Base-by-base conservation (phyloP, 2,329 filamentous ascomycete genomes). In the Endoconidiophora polonica region DNA sequence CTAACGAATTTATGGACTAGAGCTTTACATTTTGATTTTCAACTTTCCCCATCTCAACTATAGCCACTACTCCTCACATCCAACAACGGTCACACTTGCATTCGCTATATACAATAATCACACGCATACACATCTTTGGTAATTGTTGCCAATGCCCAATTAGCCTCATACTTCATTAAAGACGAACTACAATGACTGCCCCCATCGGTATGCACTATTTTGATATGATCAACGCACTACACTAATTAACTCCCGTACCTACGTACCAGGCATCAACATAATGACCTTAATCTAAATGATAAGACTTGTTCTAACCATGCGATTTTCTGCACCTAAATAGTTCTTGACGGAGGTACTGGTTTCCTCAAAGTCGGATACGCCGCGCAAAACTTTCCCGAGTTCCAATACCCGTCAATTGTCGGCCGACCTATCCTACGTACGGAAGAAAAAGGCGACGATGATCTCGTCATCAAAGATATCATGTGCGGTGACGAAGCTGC, bases 321-420 rank as follows among this genome's bases (percentile, higher is more conserved):
- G 29, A 33, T 52, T 50, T 52, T 51, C 36, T 18, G 16, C 16
- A 22, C 33, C 39, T 50, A 48, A 52, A 33, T 57, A 96, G 91
- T 98, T 65, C 90, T 98, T 76, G 91, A 98, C 75, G 91, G 91
- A 76, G 91, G 91, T 69, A 98, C 91, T 65, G 91, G 91, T 69
- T 98, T 98, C 76, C 83, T 98, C 68, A 98, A 98, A 72, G 91
- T 94, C 70, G 91, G 91, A 67, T 98, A 96, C 73, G 91, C 91
- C 63, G 91, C 83, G 62, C 88, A 96, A 76, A 98, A 98, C 74
- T 98, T 98, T 70, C 91, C 91, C 66, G 91, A 96, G 70, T 86
- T 93, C 68, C 90, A 96, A 70, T 96, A 88, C 68, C 91, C 91
- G 52, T 95, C 90, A 58, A 96, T 98, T 67, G 87, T 98, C 65